These are phyloP conservation scores for Croton setiger DNA, from an alignment of 441 rosid genomes.

Conservation along the genomic window DNA sequence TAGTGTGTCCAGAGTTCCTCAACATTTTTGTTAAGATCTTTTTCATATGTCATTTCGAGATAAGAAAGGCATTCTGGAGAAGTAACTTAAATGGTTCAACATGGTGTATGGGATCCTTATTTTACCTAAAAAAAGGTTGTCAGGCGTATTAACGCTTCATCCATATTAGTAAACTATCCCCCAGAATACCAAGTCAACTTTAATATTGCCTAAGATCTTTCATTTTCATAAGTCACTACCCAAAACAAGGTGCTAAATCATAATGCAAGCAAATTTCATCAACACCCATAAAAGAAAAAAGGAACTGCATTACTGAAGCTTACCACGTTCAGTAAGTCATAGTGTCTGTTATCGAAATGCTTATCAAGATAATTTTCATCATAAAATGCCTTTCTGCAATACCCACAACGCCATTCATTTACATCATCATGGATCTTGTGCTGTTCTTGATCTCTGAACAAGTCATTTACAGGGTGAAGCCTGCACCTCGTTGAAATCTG, in stretches of 20 bases:
- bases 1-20: background rate
- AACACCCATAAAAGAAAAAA: slow-evolving; percentile 14
- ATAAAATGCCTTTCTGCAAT: slow-evolving; percentile 79
- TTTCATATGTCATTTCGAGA: background rate
- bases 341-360: slow-evolving; percentile 76
- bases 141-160: background rate
- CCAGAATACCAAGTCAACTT: background rate
- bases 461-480: slow-evolving; percentile 78
- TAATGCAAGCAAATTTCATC: background rate
- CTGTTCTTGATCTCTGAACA: slow-evolving; percentile 83
- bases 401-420: slow-evolving; percentile 88
- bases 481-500: slow-evolving; percentile 59
- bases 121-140: background rate
- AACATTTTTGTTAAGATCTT: background rate
- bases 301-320: slow-evolving; percentile 25
- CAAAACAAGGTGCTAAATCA: background rate
- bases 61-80: background rate
- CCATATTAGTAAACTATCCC: slow-evolving; percentile 3
- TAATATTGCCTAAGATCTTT: background rate
- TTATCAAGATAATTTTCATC: slow-evolving; percentile 79
- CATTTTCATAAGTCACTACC: background rate
- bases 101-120: background rate
- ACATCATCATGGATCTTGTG: slow-evolving; percentile 70
- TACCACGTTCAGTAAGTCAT: slow-evolving; percentile 70
- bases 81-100: background rate